Percentiles rank a stretch among this genome's conserved stretches.
These are phyloP conservation scores for Ricinus communis DNA, from an alignment of 345 rosid genomes.

Conservation along the genomic window DNA sequence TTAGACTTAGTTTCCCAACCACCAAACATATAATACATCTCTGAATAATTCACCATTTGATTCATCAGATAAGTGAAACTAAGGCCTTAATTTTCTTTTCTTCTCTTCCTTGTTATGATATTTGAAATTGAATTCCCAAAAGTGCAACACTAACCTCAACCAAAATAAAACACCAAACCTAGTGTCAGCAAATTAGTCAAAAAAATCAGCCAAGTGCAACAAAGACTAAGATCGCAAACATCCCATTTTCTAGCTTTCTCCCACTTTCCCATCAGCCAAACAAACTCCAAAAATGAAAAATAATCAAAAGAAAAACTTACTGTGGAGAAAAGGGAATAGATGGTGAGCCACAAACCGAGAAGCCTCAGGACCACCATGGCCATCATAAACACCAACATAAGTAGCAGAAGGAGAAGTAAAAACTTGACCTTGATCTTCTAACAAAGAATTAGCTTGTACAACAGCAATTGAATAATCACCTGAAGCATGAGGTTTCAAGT, in stretches of 20 bases:
- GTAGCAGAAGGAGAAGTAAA: slow-evolving; percentile 63
- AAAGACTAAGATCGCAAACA: background rate
- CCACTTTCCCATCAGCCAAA: slow-evolving; percentile 4
- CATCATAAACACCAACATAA: slow-evolving; percentile 65
- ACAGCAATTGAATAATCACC: slow-evolving; percentile 65
- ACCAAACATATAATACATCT: background rate
- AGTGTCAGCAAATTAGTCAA: background rate
- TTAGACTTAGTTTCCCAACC: background rate
- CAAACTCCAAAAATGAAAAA: background rate
- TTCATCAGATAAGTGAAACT: background rate
- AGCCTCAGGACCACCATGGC: slow-evolving; percentile 73
- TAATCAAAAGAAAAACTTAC: slow-evolving; percentile 23
- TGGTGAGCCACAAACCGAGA: slow-evolving; percentile 52
- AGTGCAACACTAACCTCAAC: background rate
- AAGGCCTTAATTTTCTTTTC: background rate
- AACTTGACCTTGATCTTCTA: slow-evolving; percentile 72
- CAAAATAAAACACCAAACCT: background rate
- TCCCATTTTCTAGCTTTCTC: no score
- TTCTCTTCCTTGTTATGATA: background rate
- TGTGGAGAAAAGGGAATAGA: slow-evolving; percentile 46
- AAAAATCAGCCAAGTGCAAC: background rate
- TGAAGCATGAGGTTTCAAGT: slow-evolving; percentile 54
- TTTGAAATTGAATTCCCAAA: background rate
- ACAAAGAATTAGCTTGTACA: slow-evolving; percentile 58
- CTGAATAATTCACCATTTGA: background rate